A percentile compares a stretch with the other conserved stretches of the same genome.
phyloP scores from a whole-genome alignment of 768 basidiomycete species.

The Tubosaeta sp. region DNA sequence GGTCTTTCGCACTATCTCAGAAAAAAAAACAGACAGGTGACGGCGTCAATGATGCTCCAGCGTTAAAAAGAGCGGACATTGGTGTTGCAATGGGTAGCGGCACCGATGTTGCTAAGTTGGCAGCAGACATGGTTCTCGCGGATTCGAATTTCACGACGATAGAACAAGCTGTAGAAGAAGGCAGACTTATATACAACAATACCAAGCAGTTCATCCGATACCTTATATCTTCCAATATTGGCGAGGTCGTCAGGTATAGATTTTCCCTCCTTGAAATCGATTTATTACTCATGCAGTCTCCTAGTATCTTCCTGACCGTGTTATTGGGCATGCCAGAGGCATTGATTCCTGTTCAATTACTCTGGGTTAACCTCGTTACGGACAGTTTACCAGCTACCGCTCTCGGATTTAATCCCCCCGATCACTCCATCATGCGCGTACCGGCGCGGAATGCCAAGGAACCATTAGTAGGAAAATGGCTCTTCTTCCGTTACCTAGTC shows the following conservation, averaged over 20 bases:
- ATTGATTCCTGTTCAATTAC: constrained; percentile 92
- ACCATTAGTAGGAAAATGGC: constrained; percentile 87
- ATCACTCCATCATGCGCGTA: constrained; percentile 94
- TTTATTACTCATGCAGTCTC: constrained; percentile 1
- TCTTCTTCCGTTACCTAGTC: constrained; percentile 94
- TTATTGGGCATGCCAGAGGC: constrained; percentile 99
- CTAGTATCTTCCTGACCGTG: constrained; percentile 92
- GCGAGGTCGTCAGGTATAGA: constrained; percentile 81
- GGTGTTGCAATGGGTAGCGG: constrained; percentile 99
- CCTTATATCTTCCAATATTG: constrained; percentile 97
- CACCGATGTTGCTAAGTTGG: constrained; percentile 96
- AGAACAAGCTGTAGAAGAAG: constrained; percentile 95
- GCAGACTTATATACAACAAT: constrained; percentile 97
- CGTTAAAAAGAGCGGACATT: constrained; percentile 94
- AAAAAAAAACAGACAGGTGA: constrained; percentile 71
- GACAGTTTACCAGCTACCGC: constrained; percentile 96
- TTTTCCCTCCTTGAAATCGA: not conserved
- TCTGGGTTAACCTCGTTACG: constrained; percentile 98
- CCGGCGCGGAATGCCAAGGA: constrained; percentile 89
- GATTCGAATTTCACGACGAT: constrained; percentile 98
- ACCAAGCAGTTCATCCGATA: constrained; percentile 99
- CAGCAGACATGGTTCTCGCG: constrained; percentile 96
- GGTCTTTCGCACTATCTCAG: constrained; percentile 13
- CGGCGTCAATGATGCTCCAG: constrained; percentile 97
- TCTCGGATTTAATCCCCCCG: constrained; percentile 95